Evolutionary conservation across 139 green algal species (phyloP).

Genomic region (Spirogloea muscicola): DNA sequence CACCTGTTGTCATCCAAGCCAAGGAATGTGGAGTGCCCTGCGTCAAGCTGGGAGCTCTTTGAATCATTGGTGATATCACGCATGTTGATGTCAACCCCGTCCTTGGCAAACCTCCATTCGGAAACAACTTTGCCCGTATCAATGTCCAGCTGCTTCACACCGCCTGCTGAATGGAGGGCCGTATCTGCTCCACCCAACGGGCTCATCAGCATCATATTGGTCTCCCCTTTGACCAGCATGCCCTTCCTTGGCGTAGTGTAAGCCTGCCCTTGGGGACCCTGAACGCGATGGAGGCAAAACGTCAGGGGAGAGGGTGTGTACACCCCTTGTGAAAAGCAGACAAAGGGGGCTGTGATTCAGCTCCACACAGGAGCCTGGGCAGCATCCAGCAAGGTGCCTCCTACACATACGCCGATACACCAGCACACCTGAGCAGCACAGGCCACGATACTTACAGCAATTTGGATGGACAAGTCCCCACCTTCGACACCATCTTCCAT

Average conservation of each 20-base stretch:
- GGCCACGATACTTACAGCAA: background rate
- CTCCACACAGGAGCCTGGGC: too few relatives aligned
- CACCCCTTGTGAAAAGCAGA: too few relatives aligned
- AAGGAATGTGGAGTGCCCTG: constrained; percentile 68
- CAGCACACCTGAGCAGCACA: background rate
- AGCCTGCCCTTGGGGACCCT: background rate
- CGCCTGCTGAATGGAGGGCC: too few relatives aligned
- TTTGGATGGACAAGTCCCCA: constrained; percentile 32
- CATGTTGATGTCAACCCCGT: constrained; percentile 71
- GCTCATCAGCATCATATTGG: constrained; percentile 81
- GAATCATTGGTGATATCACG: constrained; percentile 72
- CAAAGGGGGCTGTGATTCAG: too few relatives aligned
- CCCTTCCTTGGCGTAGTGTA: constrained; percentile 45
- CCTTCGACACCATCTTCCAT: constrained; percentile 67
- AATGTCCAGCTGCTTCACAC: constrained; percentile 53
- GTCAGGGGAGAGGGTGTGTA: too few relatives aligned
- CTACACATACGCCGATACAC: background rate
- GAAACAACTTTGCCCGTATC: constrained; percentile 68
- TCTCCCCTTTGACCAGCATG: constrained; percentile 76
- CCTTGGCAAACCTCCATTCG: constrained; percentile 74
- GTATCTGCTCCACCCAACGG: too few relatives aligned
- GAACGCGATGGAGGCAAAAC: background rate
- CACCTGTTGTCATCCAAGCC: constrained; percentile 84
- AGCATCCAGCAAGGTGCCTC: too few relatives aligned
- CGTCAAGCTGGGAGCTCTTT: constrained; percentile 59